Evolutionary conservation across 2,329 filamentous ascomycete genomes (phyloP).

Genomic region (Penicillium italicum): DNA sequence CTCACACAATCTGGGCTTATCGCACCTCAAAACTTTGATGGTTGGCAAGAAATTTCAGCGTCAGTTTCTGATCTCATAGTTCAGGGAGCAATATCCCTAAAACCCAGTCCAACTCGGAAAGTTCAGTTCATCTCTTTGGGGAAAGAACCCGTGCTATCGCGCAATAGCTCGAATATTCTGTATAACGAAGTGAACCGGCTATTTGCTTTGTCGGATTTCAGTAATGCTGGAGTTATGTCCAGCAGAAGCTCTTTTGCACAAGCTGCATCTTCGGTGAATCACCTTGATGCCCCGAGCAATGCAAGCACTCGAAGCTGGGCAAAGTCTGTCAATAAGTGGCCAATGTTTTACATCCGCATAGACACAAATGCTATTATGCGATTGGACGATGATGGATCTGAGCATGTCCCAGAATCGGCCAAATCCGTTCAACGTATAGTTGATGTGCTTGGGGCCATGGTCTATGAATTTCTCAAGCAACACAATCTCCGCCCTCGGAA

Average conservation of each 20-base stretch:
- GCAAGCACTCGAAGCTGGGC: constrained; percentile 50
- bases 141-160: constrained; percentile 59
- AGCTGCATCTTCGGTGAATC: constrained; percentile 27
- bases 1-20: constrained; percentile 65
- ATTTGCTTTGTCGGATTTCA: constrained; percentile 76
- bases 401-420: constrained; percentile 30
- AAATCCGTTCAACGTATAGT: constrained; percentile 55
- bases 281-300: constrained; percentile 32
- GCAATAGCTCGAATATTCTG: constrained; percentile 59
- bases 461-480: constrained; percentile 70
- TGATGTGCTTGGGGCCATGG: constrained; percentile 64
- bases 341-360: constrained; percentile 82
- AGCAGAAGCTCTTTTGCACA: neutral
- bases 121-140: constrained; percentile 81
- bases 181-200: constrained; percentile 75
- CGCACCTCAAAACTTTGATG: constrained; percentile 48
- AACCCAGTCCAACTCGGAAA: constrained; percentile 66
- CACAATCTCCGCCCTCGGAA: constrained; percentile 62
- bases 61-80: constrained; percentile 60
- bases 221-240: constrained; percentile 50
- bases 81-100: constrained; percentile 66
- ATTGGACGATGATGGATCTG: constrained; percentile 39
- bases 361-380: constrained; percentile 45
- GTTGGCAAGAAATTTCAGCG: constrained; percentile 71
- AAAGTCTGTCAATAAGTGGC: constrained; percentile 75